Evolutionary conservation across 148 eudicot species (phyloP), one percentile per base, ranked within the genome.

Genomic region (Fagopyrum esculentum): DNA sequence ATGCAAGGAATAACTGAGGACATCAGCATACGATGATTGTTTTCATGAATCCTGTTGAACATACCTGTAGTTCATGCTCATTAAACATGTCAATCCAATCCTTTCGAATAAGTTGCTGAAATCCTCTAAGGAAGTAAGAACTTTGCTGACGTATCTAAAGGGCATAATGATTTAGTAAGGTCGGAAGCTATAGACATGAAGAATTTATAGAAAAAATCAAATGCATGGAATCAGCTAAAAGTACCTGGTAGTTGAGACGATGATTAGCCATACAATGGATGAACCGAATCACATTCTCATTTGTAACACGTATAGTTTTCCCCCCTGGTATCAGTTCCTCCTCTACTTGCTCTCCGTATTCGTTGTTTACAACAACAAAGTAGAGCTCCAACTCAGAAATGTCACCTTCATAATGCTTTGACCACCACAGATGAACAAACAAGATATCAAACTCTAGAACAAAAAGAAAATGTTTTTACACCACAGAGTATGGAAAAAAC

Each of bases 11-110:
- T 66, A 66, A 13, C 17, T 43, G 9, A 66, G 3, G 71, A 66
- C 40, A 4, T 43, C 17, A 35, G 30, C 46, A 66, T 12, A 66
- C 15, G 47, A 40, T 35, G 70, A 66, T 40, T 15, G n/a, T 35
- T n/a, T 35, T 40, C 17, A 35, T 35, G 47, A 35, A 16, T 57
- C 29, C 19, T 57, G 63, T 17, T 19, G 11, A 57, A 57, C 63
- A 60, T 82, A 95, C 98, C 98, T 95, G 98, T 74, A 95, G 93
- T 82, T 95, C 98, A 80, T 95, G 97, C 77, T 92, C 98, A 85
- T 95, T 95, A 76, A 95, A 95, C 93, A 95, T 92, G 83, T 92
- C 98, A 76, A 95, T 95, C 97, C 97, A 95, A 46, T 89, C 93
- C 81, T 95, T 90, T 75, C 78, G 90, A 74, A 95, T 80, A 52